Conservation (phyloP, 331 rosid genomes). For the Saraca asoca region DNA sequence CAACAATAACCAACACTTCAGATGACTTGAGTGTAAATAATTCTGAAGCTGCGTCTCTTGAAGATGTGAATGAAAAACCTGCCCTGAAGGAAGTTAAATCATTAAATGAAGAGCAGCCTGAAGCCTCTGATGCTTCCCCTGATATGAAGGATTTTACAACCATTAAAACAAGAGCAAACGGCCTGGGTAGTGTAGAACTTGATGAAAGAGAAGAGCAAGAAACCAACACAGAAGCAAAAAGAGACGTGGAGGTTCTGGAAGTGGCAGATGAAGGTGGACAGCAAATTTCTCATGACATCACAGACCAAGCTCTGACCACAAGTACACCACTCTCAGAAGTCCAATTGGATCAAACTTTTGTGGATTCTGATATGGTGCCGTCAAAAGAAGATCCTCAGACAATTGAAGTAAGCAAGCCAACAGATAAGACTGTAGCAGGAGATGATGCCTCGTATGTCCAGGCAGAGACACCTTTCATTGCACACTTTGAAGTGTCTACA, state of each 20-base stretch:
- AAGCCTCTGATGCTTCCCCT: no score
- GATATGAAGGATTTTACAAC: not conserved
- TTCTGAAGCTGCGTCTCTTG: no score
- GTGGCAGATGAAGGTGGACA: constrained; percentile 23
- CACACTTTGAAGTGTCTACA: constrained; percentile 18
- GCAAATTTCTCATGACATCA: not conserved
- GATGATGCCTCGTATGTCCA: not conserved
- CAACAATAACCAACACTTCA: no score
- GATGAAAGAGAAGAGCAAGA: constrained; percentile 6
- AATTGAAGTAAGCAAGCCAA: no score
- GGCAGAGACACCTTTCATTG: not conserved
- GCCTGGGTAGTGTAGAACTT: not conserved
- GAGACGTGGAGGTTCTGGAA: constrained; percentile 17
- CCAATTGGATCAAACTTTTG: not conserved
- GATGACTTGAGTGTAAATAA: not conserved
- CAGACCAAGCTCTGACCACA: not conserved
- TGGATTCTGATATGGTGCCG: constrained; percentile 11
- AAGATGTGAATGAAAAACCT: no score
- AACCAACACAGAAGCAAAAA: not conserved
- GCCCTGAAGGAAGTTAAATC: no score
- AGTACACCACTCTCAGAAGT: constrained; percentile 8
- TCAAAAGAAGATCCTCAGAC: constrained; percentile 17
- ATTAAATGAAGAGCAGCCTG: no score
- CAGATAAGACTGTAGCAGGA: constrained; percentile 9
- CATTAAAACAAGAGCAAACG: not conserved